A percentile compares a stretch with the other conserved stretches of the same genome.
These are phyloP conservation scores for Apiospora kogelbergensis DNA, from an alignment of 2,329 filamentous ascomycete genomes.

Conservation along the genomic window DNA sequence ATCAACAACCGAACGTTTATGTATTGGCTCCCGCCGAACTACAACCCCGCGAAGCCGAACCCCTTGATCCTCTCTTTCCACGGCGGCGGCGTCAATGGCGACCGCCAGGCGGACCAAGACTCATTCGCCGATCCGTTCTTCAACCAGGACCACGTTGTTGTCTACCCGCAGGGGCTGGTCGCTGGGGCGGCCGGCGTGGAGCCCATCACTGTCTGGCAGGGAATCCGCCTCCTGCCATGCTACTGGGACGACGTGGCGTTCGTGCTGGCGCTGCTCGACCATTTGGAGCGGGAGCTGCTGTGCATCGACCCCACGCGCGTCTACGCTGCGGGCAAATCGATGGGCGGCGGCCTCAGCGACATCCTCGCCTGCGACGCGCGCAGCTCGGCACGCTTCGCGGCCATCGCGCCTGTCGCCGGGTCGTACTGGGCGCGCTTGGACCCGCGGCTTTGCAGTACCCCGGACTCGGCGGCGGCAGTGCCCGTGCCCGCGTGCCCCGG, in stretches of 20 bases:
- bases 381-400: slow-evolving; percentile 14
- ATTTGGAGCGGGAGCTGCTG: slow-evolving; percentile 17
- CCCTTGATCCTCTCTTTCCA: slow-evolving; percentile 27
- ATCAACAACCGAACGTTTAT: slow-evolving; percentile 1
- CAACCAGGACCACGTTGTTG: slow-evolving; percentile 24
- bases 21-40: slow-evolving; percentile 22
- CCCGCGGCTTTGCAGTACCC: background rate
- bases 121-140: slow-evolving; percentile 20
- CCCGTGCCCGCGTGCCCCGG: background rate
- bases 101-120: slow-evolving; percentile 20
- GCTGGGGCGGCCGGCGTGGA: background rate
- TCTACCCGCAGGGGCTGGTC: slow-evolving; percentile 23
- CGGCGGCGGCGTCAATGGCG: slow-evolving; percentile 21
- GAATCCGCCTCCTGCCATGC: slow-evolving; percentile 10
- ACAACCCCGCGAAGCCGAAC: slow-evolving; percentile 18
- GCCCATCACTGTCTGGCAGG: slow-evolving; percentile 13
- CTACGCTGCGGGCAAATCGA: slow-evolving; percentile 18
- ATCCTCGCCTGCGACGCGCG: slow-evolving; percentile 15
- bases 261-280: slow-evolving; percentile 17
- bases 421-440: slow-evolving; percentile 20
- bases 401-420: slow-evolving; percentile 16
- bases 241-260: slow-evolving; percentile 15
- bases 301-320: slow-evolving; percentile 17
- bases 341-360: slow-evolving; percentile 15
- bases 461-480: background rate